Conservation (phyloP, 1,284 basidiomycete genomes). For the Boletus sp. region DNA sequence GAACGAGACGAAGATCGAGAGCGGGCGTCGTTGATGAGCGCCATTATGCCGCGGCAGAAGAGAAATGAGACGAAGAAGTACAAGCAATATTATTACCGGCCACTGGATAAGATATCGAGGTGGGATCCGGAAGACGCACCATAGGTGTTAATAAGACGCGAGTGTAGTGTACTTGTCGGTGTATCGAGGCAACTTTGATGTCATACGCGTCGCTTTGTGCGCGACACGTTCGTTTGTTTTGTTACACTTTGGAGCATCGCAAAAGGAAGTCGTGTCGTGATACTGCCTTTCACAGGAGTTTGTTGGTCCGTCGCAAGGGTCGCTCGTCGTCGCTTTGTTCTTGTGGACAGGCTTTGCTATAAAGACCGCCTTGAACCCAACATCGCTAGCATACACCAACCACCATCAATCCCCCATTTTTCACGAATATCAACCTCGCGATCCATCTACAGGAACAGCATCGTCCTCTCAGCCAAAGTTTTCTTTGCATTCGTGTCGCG, state of each 20-base stretch:
- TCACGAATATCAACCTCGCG: background rate
- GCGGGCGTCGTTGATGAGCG: slow-evolving; percentile 59
- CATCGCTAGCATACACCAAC: background rate
- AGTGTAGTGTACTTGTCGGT: slow-evolving; percentile 1
- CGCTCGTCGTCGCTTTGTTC: slow-evolving; percentile 16
- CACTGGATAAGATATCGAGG: slow-evolving; percentile 58
- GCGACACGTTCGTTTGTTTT: background rate
- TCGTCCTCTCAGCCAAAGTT: background rate
- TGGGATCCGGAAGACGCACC: slow-evolving; percentile 62
- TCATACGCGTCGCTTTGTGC: slow-evolving; percentile 2
- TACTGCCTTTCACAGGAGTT: slow-evolving; percentile 18
- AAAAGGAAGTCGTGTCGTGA: slow-evolving; percentile 16
- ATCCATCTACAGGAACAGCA: background rate
- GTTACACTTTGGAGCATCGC: background rate
- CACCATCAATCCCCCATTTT: background rate
- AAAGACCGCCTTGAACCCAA: slow-evolving; percentile 7
- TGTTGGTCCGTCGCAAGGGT: slow-evolving; percentile 11
- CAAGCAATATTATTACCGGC: slow-evolving; percentile 78
- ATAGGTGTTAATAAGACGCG: slow-evolving; percentile 3
- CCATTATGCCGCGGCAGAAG: slow-evolving; percentile 74
- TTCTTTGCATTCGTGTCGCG: background rate
- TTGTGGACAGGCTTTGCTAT: slow-evolving; percentile 15
- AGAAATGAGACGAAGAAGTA: slow-evolving; percentile 73
- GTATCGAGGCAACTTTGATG: slow-evolving; percentile 23
- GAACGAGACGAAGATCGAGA: slow-evolving; percentile 68